Base-by-base conservation (phyloP, 2,329 filamentous ascomycete genomes). In the Diaporthe destruens region DNA sequence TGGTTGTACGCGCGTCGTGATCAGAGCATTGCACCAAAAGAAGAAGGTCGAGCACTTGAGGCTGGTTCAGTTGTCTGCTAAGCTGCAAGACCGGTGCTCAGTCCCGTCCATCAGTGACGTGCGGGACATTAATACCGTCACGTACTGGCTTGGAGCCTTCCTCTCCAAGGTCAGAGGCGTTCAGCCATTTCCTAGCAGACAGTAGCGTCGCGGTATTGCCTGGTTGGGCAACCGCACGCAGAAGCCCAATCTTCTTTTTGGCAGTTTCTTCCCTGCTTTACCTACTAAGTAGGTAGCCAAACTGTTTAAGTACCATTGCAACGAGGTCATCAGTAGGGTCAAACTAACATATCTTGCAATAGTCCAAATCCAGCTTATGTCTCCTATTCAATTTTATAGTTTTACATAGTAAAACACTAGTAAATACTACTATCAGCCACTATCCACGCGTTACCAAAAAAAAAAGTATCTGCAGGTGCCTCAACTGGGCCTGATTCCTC, bases 151-250 rank as follows among this genome's bases (percentile, higher is more conserved):
- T 59, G 36, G 34, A 42, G 25, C 42, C n/a, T 25, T n/a, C 39
- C 20, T 16, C 23, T n/a, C n/a, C n/a, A n/a, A n/a, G n/a, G n/a
- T n/a, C n/a, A 16, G 55, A 42, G n/a, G 55, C 34, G 55, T 34
- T 56, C 56, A 59, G 56, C n/a, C 36, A 42, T 42, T 59, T 9
- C 29, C 56, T 34, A 29, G 36, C 36, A 44, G 56, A 44, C 39
- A 23, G 36, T 59, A 42, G 34, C 23, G 36, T 29, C 56, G n/a
- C 56, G 36, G 56, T 32, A 42, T n/a, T 59, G 56, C 55, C 55
- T 34, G 55, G 20, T 57, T n/a, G 54, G 54, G 36, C 32, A 23
- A 56, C 54, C 54, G 54, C 54, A 36, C 29, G 29, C 29, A 29
- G 29, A 57, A 57, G 16, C 6, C 54, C 32, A 23, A 57, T 23